Percentiles rank a stretch among this genome's conserved stretches.
Evolutionary conservation across 306 rosid species (phyloP).

Genomic region (Medicago lupulina): DNA sequence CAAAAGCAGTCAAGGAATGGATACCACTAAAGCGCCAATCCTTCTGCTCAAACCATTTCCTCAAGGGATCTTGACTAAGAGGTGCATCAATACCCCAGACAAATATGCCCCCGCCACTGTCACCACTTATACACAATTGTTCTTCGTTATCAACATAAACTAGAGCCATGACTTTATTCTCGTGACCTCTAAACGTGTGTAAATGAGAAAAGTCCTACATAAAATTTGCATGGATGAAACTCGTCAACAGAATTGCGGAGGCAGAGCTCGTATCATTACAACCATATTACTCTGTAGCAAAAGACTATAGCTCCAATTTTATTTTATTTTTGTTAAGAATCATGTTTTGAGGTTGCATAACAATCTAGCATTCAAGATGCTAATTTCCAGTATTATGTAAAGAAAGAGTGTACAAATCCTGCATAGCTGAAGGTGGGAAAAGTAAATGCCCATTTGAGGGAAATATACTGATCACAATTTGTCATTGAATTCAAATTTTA

Average conservation of each 20-base stretch:
- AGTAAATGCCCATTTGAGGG: conserved; percentile 26
- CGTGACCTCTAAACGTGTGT: conserved; percentile 88
- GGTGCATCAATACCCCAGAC: conserved; percentile 69
- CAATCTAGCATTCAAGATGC: conserved; percentile 22
- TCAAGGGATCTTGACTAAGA: conserved; percentile 66
- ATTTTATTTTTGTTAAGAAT: conserved; percentile 20
- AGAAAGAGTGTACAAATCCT: conserved; percentile 16
- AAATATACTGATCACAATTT: conserved; percentile 30
- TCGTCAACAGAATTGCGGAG: conserved; percentile 32
- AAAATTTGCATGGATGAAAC: conserved; percentile 37
- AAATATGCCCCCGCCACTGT: conserved; percentile 82
- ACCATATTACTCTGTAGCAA: conserved; percentile 4
- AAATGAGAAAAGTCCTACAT: conserved; percentile 84
- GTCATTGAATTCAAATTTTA: conserved; percentile 29
- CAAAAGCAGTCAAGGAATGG: conserved; percentile 70
- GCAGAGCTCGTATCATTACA: conserved; percentile 20
- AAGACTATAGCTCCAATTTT: conserved; percentile 16
- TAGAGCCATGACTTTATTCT: conserved; percentile 79
- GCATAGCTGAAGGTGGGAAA: conserved; percentile 22
- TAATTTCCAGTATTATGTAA: conserved; percentile 24
- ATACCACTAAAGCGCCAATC: conserved; percentile 99
- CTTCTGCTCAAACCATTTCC: conserved; percentile 77
- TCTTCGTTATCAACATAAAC: conserved; percentile 70
- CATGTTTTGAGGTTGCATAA: conserved; percentile 9
- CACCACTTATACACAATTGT: conserved; percentile 87